A percentile compares a stretch with the other conserved stretches of the same genome.
phyloP scores from a whole-genome alignment of 2,329 filamentous ascomycete species.

The Pseudogymnoascus pannorum region DNA sequence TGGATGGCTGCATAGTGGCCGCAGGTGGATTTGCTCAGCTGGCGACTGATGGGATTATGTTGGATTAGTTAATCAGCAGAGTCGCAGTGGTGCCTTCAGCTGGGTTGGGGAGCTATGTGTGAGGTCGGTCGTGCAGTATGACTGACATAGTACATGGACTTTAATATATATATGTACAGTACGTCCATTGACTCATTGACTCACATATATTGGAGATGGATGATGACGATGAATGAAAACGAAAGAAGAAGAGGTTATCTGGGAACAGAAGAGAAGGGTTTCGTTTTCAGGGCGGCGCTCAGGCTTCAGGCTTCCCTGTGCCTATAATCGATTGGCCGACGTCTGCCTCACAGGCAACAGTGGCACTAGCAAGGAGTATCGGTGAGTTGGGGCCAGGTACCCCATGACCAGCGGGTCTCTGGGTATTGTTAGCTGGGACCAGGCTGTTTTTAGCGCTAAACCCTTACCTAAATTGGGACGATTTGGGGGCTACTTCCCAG shows the following conservation, averaged over 20 bases:
- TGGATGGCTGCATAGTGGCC: conserved; percentile 1
- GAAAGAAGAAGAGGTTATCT: not conserved
- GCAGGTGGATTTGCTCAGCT: not conserved
- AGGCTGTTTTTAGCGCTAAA: conserved; percentile 2
- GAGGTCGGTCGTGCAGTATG: no score
- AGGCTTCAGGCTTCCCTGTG: not conserved
- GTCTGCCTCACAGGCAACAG: conserved; percentile 3
- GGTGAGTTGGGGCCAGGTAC: conserved; percentile 2
- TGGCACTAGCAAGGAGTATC: not conserved
- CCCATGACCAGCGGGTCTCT: not conserved
- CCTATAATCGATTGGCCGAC: not conserved
- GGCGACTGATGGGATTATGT: not conserved
- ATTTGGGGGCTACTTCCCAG: not conserved
- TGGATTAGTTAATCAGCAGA: not conserved
- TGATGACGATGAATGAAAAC: not conserved
- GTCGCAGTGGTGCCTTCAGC: not conserved
- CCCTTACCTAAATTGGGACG: not conserved
- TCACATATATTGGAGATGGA: not conserved
- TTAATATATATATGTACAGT: not conserved
- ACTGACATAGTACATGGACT: not conserved
- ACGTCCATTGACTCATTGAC: not conserved
- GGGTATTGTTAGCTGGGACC: not conserved
- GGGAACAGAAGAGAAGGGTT: no score
- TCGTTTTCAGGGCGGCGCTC: no score
- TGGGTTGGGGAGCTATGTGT: not conserved